Evolutionary conservation across 441 rosid species (phyloP), one percentile per base, ranked within the genome.

Genomic region (Euphorbia schlechtendalii): DNA sequence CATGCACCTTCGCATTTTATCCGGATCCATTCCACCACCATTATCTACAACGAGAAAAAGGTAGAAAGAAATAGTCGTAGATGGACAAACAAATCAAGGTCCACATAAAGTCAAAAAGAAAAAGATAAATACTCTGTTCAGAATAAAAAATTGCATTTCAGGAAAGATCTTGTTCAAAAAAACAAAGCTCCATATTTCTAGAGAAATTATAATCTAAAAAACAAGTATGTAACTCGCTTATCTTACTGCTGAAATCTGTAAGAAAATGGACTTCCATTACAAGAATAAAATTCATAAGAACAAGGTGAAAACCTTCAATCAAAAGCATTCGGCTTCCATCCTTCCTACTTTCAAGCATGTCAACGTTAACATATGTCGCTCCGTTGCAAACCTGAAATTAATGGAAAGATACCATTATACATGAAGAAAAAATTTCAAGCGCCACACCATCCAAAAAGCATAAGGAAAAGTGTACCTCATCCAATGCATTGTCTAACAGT

Each of bases 21-120:
- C 96, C 41, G 98, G 95, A 82, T 76, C 81, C 97, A 93, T 93
- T 34, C 98, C 98, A 34, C 98, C 96, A 36, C 97, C 98, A 73
- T 90, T 72, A 62, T 94, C 99, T 94, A 74, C 76, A 85, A 68
- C 36, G 28, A 51, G 13, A 32, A 32, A 32, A 32, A 32, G 34
- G 48, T 28, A 30, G 40, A 48, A 15, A 45, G 30, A 57, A 21
- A 25, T 48, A 64, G 6, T 18, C 36, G 24, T 10, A 68, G 25
- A 3, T 59, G 43, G 43, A 48, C 4, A 71, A 5, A 45, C 15
- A 12, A 9, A 59, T 36, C n/a, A 54, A 43, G 40, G 3, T 28
- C 7, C 22, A 54, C 18, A 64, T 34, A 15, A 24, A 18, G 20
- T 46, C 5, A 18, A 22, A 11, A 30, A 40, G 11, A 52, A 30